Evolutionary conservation across 345 rosid genomes (phyloP).

Genomic region (Noccaea caerulescens): DNA sequence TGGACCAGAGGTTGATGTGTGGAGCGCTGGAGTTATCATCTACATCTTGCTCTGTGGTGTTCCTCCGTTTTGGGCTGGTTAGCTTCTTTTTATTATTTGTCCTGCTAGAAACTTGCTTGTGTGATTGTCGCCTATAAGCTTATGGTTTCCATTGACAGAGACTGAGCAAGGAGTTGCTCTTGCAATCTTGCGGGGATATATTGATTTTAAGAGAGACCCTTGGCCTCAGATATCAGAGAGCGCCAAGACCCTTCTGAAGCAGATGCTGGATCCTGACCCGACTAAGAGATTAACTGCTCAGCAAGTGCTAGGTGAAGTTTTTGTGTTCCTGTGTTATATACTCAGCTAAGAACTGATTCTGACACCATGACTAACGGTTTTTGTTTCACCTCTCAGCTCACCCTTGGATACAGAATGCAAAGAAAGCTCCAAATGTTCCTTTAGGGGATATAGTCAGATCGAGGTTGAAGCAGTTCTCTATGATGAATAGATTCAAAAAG

Average conservation of each 20-base stretch:
- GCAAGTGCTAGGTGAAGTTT: conserved; percentile 80
- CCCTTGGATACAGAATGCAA: conserved; percentile 89
- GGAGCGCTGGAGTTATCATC: conserved; percentile 95
- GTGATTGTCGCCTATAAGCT: conserved; percentile 14
- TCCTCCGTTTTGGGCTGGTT: conserved; percentile 98
- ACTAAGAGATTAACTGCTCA: conserved; percentile 77
- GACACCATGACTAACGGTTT: background rate
- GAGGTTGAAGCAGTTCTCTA: conserved; percentile 88
- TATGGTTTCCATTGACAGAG: conserved; percentile 54
- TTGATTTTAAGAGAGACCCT: conserved; percentile 91
- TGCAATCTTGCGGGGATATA: conserved; percentile 80
- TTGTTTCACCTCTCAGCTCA: conserved; percentile 59
- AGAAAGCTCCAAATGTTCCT: conserved; percentile 97
- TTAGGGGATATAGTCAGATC: conserved; percentile 94
- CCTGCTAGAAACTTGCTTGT: background rate
- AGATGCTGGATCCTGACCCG: conserved; percentile 89
- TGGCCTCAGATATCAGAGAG: conserved; percentile 94
- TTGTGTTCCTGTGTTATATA: conserved; percentile 13
- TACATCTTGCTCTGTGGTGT: conserved; percentile 89
- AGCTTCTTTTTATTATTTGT: conserved; percentile 5
- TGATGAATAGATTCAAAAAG: conserved; percentile 98
- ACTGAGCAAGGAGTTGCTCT: conserved; percentile 98
- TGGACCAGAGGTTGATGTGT: conserved; percentile 89
- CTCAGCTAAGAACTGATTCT: background rate
- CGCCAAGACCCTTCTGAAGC: conserved; percentile 85